Percentiles rank a stretch among this genome's conserved stretches.
phyloP scores from a whole-genome alignment of 2,329 filamentous ascomycete species.

The Parastagonospora avenae region DNA sequence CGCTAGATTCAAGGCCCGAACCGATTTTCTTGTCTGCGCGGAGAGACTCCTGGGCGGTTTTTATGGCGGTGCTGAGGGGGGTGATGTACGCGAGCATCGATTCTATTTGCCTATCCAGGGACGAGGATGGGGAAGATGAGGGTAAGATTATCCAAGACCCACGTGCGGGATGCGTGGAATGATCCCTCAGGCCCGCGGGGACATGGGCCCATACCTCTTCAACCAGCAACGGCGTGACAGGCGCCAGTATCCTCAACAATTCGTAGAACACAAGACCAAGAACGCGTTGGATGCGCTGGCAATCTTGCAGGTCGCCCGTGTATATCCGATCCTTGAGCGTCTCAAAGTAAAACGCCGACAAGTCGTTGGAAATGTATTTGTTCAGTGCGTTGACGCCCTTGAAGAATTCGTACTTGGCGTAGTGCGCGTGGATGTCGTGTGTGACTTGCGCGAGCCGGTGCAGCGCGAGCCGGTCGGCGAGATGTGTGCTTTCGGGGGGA shows the following conservation, averaged over 20 bases:
- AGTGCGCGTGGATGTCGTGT: conserved; percentile 67
- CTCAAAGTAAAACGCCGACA: conserved; percentile 95
- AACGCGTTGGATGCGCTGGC: conserved; percentile 61
- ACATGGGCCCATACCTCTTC: conserved; percentile 86
- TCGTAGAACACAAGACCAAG: conserved; percentile 69
- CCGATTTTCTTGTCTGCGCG: conserved; percentile 74
- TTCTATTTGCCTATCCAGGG: conserved; percentile 22
- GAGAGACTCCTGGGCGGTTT: conserved; percentile 74
- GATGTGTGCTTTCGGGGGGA: conserved; percentile 19
- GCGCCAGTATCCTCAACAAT: conserved; percentile 77
- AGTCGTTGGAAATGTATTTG: conserved; percentile 78
- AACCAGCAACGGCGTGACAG: conserved; percentile 80
- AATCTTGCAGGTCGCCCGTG: conserved; percentile 72
- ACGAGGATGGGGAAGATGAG: background rate
- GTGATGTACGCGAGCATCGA: conserved; percentile 46
- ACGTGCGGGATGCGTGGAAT: conserved; percentile 32
- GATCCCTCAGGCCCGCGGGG: conserved; percentile 64
- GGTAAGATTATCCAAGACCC: conserved; percentile 29
- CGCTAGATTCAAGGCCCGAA: conserved; percentile 78
- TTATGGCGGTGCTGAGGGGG: conserved; percentile 69
- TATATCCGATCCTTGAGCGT: conserved; percentile 90
- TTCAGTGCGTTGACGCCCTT: conserved; percentile 75
- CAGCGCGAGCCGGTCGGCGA: conserved; percentile 70
- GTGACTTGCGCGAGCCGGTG: conserved; percentile 73
- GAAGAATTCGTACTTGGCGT: conserved; percentile 79